Conservation (phyloP, 257 asterid genomes). For the Avicennia marina region DNA sequence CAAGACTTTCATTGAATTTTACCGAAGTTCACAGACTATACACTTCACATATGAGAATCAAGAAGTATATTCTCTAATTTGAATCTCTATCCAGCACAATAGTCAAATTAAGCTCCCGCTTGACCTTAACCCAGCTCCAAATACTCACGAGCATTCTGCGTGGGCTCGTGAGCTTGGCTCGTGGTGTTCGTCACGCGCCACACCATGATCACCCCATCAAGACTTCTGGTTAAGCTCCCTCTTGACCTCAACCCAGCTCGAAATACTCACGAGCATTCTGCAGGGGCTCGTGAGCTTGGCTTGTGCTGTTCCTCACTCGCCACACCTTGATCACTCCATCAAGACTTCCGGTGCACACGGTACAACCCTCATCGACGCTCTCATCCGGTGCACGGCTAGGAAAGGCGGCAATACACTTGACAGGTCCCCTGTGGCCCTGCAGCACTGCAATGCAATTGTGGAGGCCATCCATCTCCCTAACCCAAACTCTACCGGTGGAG, state of each 20-base stretch:
- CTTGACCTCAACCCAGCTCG: constrained; percentile 61
- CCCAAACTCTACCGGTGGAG: constrained; percentile 69
- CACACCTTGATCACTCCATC: constrained; percentile 88
- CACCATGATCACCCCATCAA: constrained; percentile 73
- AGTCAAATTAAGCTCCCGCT: too few species aligned
- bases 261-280: constrained; percentile 58
- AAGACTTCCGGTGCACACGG: constrained; percentile 77
- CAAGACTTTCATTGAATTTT: too few species aligned
- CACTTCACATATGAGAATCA: background rate
- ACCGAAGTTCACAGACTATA: background rate
- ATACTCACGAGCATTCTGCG: constrained; percentile 45
- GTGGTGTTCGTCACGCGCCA: constrained; percentile 51
- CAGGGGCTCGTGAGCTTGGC: constrained; percentile 16
- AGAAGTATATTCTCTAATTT: background rate
- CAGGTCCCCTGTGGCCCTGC: constrained; percentile 86
- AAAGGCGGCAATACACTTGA: constrained; percentile 56
- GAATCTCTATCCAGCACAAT: background rate
- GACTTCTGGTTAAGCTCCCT: constrained; percentile 76
- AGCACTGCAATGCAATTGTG: constrained; percentile 66
- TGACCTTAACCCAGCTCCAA: constrained; percentile 42
- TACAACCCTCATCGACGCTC: constrained; percentile 56
- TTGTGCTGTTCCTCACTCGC: constrained; percentile 42
- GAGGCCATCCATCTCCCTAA: constrained; percentile 54
- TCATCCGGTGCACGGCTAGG: constrained; percentile 37
- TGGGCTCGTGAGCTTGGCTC: constrained; percentile 12